Evolutionary conservation across 2,329 filamentous ascomycete species (phyloP), one percentile per base, ranked within the genome.

Genomic region (Fonsecaea pugnacius): DNA sequence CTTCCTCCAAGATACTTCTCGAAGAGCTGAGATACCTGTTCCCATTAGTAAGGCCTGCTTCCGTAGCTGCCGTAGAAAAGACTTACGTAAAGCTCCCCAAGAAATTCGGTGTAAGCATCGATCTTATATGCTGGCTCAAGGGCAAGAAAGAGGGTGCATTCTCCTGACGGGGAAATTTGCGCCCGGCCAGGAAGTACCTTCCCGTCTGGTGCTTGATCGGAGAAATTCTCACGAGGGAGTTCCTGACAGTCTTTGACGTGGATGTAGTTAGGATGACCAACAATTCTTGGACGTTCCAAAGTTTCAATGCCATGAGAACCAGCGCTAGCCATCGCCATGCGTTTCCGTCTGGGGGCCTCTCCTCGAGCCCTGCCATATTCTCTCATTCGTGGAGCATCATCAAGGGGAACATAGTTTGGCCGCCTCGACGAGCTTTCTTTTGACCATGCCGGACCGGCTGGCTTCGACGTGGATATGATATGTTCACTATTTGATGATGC

Each of bases 271-370:
- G 40, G n/a, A n/a, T 46, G 5, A n/a, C 36, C 36, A 40, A 46
- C 40, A 46, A 46, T 21, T 46, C 40, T 46, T 46, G 40, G 40
- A 21, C n/a, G 40, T 46, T 46, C 40, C 16, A 46, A 46, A 46
- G n/a, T 21, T 46, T 46, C 40, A 46, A 46, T 46, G n/a, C n/a
- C 40, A 9, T 21, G 40, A 46, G 40, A 46, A 46, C 8, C 40
- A 21, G n/a, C 16, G n/a, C n/a, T 46, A 18, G n/a, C n/a, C 40
- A 46, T 21, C 9, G n/a, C 16, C 21, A 18, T 46, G n/a, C 40
- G 40, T 21, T 46, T 46, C 40, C 40, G 40, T 24, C 40, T 46
- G 9, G 40, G 9, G 16, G 16, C 1, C 9, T 21, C 6, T 46
- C 40, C 40, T 46, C 6, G 40, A 46, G 4, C 6, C n/a, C 16